Base-by-base conservation (phyloP, 805 yeast species). In the Candida morakotiae region DNA sequence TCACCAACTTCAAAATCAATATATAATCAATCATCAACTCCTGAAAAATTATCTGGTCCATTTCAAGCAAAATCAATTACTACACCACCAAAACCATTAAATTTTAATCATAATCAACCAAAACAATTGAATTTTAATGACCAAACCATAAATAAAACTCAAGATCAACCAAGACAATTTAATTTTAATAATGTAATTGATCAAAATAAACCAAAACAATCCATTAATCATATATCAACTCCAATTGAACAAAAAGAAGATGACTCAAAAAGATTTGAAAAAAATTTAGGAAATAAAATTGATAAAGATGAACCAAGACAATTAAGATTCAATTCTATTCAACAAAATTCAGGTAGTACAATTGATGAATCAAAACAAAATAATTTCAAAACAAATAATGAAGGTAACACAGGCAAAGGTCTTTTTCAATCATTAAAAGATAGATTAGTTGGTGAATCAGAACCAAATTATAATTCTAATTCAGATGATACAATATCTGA, bases 391-490 rank as follows among this genome's bases (percentile, higher is more conserved):
- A 28, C 35, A 13, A 31, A 35, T 29, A 28, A 40, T 8, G 23
- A 9, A 21, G 41, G 48, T 5, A 32, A 28, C 19, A 38, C 37
- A 20, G 52, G 51, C 15, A 60, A 49, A 36, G 61, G 66, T 15
- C 44, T 63, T n/a, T 62, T 62, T 43, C 66, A 60, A 39, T 53
- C 61, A 35, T 49, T 64, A 33, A 54, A 60, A 19, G 63, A 61
- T 31, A 50, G 60, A 34, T 52, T 62, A 21, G 44, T 54, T 18
- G 39, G 38, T 34, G 36, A 31, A 11, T 13, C 35, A 8, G 35
- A 29, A 11, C 21, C 5, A 5, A 26, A 21, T 9, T 15, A 36
- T 3, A 25, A 36, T 23, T 9, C 20, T n/a, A 29, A 11, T 6
- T 30, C 36, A 2, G 44, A 34, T 31, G 35, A 31, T 10, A 23